Base-by-base conservation (phyloP, 768 basidiomycete genomes). In the Pisolithus sp. region DNA sequence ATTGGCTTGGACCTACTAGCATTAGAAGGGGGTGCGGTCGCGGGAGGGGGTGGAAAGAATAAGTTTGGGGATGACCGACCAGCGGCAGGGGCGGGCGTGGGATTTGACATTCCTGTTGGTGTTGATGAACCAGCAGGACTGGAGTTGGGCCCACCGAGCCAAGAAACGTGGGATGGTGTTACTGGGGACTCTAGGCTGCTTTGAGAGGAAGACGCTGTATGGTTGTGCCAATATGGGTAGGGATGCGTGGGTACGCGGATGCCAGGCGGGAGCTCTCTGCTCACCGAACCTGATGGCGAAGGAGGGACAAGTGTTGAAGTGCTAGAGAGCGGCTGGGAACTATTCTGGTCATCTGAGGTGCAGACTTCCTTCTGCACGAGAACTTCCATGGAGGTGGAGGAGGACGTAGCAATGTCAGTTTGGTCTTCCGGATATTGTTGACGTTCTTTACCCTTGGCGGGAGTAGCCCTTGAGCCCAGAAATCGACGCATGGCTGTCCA, bases 131-230 rank as follows among this genome's bases (percentile, higher is more conserved):
- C 46, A 34, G 46, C n/a, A 5, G 21, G 46, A 37, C 44, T 47
- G 52, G 46, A n/a, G 20, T 45, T 48, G 52, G 55, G 55, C 47
- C 56, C 50, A 49, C 53, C 52, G 45, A 72, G 51, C 75, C 74
- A 75, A 10, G 70, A 71, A 44, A 75, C 70, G 36, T 68, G 66
- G 1, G 73, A 67, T n/a, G 73, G 73, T 2, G 67, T 68, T 56
- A 60, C 47, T 51, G 60, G 58, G 50, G 72, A 64, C 54, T 68
- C 55, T 59, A 65, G 47, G 55, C 69, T 56, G 51, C 64, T 59
- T 53, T 68, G 51, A 40, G 62, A 71, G n/a, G 64, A 63, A 26
- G 63, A 56, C 4, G 66, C 59, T 5, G 59, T 61, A 47, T 68
- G 68, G n/a, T 59, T 61, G 30, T 68, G 66, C 69, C 69, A 66